These are phyloP conservation scores for Pythium graminicola DNA, from an alignment of 352 stramenopile genomes.

Conservation along the genomic window DNA sequence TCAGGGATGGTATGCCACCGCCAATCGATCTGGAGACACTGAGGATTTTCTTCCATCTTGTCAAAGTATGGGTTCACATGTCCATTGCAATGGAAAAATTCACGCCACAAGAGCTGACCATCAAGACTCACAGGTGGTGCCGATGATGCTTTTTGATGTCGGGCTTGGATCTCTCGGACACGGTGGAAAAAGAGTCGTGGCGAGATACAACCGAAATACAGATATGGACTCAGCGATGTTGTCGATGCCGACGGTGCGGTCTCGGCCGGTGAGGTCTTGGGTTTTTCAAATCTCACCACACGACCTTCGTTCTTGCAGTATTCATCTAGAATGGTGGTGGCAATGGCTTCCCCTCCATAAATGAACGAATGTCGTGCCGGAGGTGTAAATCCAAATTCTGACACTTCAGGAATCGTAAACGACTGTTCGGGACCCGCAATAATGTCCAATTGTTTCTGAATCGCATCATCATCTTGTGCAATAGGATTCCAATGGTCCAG, in stretches of 20 bases:
- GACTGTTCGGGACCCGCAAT: conserved; percentile 52
- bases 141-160: conserved; percentile 52
- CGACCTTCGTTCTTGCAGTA: conserved; percentile 78
- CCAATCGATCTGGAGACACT: conserved; percentile 85
- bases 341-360: conserved; percentile 64
- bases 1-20: conserved; percentile 83
- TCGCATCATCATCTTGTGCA: conserved; percentile 24
- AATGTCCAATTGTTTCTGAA: conserved; percentile 27
- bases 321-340: conserved; percentile 51
- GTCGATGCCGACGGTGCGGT: conserved; percentile 88
- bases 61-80: conserved; percentile 86
- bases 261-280: conserved; percentile 92
- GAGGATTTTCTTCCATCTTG: conserved; percentile 92
- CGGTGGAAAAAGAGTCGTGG: conserved; percentile 88
- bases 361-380: conserved; percentile 60
- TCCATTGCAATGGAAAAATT: conserved; percentile 91
- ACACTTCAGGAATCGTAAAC: conserved; percentile 59
- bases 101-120: conserved; percentile 94
- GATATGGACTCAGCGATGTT: conserved; percentile 93
- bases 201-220: conserved; percentile 93
- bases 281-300: conserved; percentile 95
- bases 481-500: conserved; percentile 40
- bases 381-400: conserved; percentile 55
- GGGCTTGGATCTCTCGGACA: conserved; percentile 69
- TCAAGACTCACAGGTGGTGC: conserved; percentile 90